Base-by-base conservation (phyloP, 805 yeast species). In the Maudiozyma saulgeensis region DNA sequence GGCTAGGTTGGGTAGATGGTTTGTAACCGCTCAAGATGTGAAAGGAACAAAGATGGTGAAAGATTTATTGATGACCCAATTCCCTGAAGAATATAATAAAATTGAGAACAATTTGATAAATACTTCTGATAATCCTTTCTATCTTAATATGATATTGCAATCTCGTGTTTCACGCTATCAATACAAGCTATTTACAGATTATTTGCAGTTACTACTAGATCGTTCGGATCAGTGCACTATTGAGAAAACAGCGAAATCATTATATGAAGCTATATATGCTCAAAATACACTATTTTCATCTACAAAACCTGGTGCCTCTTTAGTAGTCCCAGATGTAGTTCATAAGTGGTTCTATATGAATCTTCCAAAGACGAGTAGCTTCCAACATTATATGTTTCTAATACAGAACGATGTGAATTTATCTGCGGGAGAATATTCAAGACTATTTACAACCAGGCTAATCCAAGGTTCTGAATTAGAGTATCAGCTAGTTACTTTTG, bases 401-500 rank as follows among this genome's bases (percentile, higher is more conserved):
- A 57, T 66, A 11, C 52, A 60, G 42, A 57, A 56, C 41, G 51
- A 59, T 44, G 53, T 64, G 6, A 41, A 40, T 19, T 51, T 63
- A 9, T 53, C 59, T 6, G 46, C 60, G 7, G 55, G 55, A 5
- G 35, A 15, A 11, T 31, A 51, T 32, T 49, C 52, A 15, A 45
- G 53, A 41, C 49, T 40, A 7, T 49, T 62, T 7, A 47, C 48
- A 9, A 41, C 41, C 21, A 52, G 56, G 25, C 38, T 64, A 39
- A 47, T 66, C 45, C 56, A 57, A 23, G 66, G 66, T 3, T 59
- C 67, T 6, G 59, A 62, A 43, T 45, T 57, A 34, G 68, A 64
- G 28, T 43, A 46, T 15, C 58, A 58, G 45, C 43, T 63, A 26
- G 64, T 55, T 1, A 57, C 66, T 2, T 61, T 64, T 43, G 62